Evolutionary conservation across 805 yeast genomes (phyloP).

Genomic region (Suhomyces kilbournensis): DNA sequence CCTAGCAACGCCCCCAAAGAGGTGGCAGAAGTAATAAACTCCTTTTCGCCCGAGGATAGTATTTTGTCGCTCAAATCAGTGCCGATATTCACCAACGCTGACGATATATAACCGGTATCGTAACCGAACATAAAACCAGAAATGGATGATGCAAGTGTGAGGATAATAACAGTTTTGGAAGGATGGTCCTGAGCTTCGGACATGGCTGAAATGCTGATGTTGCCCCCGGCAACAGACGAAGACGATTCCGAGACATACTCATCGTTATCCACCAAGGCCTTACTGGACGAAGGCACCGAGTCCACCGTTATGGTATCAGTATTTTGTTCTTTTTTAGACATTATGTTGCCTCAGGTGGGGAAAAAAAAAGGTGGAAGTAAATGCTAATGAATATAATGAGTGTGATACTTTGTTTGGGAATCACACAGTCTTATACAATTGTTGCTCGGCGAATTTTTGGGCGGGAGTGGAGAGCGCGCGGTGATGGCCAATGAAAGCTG

Average conservation of each 20-base stretch:
- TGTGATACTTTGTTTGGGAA: neutral
- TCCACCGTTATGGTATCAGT: slow-evolving; percentile 1
- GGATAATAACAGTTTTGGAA: slow-evolving; percentile 58
- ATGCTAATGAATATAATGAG: neutral
- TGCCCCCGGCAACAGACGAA: neutral
- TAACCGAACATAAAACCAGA: slow-evolving; percentile 98
- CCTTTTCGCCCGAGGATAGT: slow-evolving; percentile 76
- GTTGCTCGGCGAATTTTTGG: neutral
- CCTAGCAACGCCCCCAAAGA: slow-evolving; percentile 89
- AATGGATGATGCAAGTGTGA: slow-evolving; percentile 78
- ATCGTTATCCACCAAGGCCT: neutral
- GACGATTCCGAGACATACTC: neutral
- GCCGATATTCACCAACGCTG: slow-evolving; percentile 85
- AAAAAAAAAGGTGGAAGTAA: too few relatives aligned
- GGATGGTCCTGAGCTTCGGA: slow-evolving; percentile 25
- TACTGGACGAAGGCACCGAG: slow-evolving; percentile 2
- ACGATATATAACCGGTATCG: slow-evolving; percentile 95
- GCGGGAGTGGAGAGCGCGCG: neutral
- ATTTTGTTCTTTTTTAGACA: neutral
- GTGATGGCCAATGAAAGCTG: neutral
- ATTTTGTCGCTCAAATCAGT: slow-evolving; percentile 57
- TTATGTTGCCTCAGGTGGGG: too few relatives aligned
- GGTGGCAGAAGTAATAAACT: slow-evolving; percentile 90
- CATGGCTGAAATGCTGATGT: neutral
- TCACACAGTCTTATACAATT: neutral